Percentiles rank a stretch among this genome's conserved stretches.
phyloP scores from a whole-genome alignment of 148 eudicot species.

The Rhododendron griersonianum region DNA sequence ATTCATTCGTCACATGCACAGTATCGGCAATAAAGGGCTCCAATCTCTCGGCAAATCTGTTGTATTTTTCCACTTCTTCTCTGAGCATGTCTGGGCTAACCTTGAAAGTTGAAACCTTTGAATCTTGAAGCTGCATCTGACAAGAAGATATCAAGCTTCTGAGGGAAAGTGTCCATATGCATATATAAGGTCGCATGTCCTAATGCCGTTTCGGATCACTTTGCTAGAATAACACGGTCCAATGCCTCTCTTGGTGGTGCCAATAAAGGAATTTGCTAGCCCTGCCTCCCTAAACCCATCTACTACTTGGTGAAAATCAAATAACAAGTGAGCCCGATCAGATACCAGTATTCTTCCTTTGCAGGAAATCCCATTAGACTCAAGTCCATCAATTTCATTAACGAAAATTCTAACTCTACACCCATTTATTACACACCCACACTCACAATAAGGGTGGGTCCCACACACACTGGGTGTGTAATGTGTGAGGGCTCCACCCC shows the following conservation, averaged over 20 bases:
- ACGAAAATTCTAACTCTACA: neutral
- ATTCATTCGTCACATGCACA: conserved; percentile 67
- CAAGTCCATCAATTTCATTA: conserved; percentile 80
- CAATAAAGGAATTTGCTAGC: conserved; percentile 84
- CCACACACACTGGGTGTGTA: no score
- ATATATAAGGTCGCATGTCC: conserved; percentile 83
- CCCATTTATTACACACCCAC: no score
- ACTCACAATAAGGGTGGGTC: no score
- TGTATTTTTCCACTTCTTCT: conserved; percentile 80
- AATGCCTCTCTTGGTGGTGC: conserved; percentile 91
- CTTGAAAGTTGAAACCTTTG: conserved; percentile 41
- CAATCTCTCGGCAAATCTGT: conserved; percentile 80
- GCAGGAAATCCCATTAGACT: conserved; percentile 83
- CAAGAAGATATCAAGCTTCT: no score
- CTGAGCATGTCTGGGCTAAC: conserved; percentile 56
- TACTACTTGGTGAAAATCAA: conserved; percentile 78
- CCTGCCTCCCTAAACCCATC: conserved; percentile 95
- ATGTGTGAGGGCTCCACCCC: no score
- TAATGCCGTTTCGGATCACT: conserved; percentile 80
- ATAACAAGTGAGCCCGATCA: conserved; percentile 88
- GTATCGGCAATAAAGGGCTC: conserved; percentile 90
- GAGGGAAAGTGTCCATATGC: conserved; percentile 17
- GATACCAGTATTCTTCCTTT: conserved; percentile 84
- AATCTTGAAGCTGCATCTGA: conserved; percentile 84
- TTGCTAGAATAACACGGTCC: conserved; percentile 89